These are phyloP conservation scores for Coniochaeta ligniaria DNA, from an alignment of 2,329 filamentous ascomycete species.

Conservation along the genomic window DNA sequence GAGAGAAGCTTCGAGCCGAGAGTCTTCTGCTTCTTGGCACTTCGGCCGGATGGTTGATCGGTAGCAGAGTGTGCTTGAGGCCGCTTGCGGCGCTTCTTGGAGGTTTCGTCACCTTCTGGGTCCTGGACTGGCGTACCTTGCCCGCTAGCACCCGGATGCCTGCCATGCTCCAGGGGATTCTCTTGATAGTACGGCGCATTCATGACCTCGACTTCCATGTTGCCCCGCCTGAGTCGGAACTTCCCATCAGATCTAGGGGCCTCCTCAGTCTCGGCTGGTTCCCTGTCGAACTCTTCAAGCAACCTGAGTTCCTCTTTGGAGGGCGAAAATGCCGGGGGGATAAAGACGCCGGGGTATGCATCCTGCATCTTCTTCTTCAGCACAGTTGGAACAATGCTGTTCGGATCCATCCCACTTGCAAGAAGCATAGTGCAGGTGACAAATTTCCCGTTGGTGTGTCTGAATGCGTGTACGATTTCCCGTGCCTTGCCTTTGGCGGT, in stretches of 20 bases:
- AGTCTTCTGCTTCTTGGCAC: not conserved
- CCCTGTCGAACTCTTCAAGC: constrained; percentile 17
- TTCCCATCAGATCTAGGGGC: constrained; percentile 15
- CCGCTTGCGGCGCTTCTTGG: not conserved
- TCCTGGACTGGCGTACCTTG: not conserved
- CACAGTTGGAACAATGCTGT: constrained; percentile 29
- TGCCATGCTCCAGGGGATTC: not conserved
- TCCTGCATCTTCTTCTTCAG: constrained; percentile 41
- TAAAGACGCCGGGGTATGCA: constrained; percentile 35
- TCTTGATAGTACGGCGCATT: constrained; percentile 40
- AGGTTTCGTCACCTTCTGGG: not conserved
- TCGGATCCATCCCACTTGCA: constrained; percentile 31
- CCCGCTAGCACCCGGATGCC: not conserved
- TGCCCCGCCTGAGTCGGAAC: constrained; percentile 22
- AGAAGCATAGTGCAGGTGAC: constrained; percentile 37
- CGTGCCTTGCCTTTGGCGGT: constrained; percentile 24
- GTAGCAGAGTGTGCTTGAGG: not conserved
- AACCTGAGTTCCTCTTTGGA: constrained; percentile 24
- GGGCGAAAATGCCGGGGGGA: constrained; percentile 29
- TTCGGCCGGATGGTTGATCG: not conserved
- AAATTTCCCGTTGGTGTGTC: constrained; percentile 30
- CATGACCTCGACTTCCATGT: constrained; percentile 39
- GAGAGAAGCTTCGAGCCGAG: not conserved
- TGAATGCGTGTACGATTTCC: constrained; percentile 38
- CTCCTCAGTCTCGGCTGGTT: constrained; percentile 6